Conservation (phyloP, 306 rosid species). For the Casuarina equisetifolia region DNA sequence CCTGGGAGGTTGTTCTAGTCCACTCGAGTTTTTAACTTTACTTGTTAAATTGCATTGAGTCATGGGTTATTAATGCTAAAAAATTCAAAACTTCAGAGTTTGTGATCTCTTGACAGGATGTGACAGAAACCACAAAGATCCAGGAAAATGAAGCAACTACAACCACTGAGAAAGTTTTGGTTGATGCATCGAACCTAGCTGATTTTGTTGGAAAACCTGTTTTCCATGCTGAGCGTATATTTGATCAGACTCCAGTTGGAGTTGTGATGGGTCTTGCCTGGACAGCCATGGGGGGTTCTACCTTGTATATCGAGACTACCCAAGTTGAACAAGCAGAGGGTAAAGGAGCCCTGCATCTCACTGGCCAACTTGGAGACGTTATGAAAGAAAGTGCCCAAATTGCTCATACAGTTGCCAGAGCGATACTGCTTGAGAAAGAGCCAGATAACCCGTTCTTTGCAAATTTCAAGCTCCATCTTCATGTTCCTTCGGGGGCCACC, state of each 20-base stretch:
- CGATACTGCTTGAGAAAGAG: slow-evolving; percentile 55
- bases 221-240: slow-evolving; percentile 95
- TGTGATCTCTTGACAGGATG: slow-evolving; percentile 43
- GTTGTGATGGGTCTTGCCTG: slow-evolving; percentile 99
- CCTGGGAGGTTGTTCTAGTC: background rate
- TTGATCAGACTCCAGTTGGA: slow-evolving; percentile 78
- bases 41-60: background rate
- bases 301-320: slow-evolving; percentile 87
- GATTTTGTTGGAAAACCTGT: slow-evolving; percentile 96
- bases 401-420: slow-evolving; percentile 90
- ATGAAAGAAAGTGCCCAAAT: slow-evolving; percentile 99
- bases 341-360: slow-evolving; percentile 68
- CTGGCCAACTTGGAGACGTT: slow-evolving; percentile 99
- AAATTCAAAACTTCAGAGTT: slow-evolving; percentile 20
- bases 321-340: slow-evolving; percentile 84
- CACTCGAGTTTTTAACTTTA: background rate
- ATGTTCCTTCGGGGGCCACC: slow-evolving; percentile 97
- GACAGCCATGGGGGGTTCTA: slow-evolving; percentile 99
- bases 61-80: slow-evolving; percentile 7
- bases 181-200: slow-evolving; percentile 58
- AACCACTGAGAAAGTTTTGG: slow-evolving; percentile 49
- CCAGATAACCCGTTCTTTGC: slow-evolving; percentile 74
- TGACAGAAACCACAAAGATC: slow-evolving; percentile 35
- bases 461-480: slow-evolving; percentile 82
- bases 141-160: slow-evolving; percentile 38